phyloP scores from a whole-genome alignment of 148 eudicot species.

The Talinum fruticosum region DNA sequence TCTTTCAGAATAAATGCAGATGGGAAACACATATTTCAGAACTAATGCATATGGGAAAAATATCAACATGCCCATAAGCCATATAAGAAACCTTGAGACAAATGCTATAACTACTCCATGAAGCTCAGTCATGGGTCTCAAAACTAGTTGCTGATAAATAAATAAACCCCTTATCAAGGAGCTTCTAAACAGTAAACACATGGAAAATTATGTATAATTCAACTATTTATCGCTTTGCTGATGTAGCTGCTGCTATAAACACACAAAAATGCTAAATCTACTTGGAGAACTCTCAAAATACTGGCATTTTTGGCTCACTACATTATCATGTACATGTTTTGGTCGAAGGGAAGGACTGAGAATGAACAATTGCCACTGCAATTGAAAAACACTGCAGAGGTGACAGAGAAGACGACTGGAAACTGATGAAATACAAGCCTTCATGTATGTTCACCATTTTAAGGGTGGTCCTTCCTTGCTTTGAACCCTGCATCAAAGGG shows the following conservation, averaged over 20 bases:
- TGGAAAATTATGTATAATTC: slow-evolving; percentile 20
- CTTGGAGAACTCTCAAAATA: not conserved
- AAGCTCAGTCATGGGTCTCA: not conserved
- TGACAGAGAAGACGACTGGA: slow-evolving; percentile 48
- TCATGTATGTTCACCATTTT: slow-evolving; percentile 64
- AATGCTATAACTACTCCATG: not conserved
- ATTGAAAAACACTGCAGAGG: slow-evolving; percentile 67
- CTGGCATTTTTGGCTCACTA: slow-evolving; percentile 3
- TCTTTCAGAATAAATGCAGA: too few relatives aligned
- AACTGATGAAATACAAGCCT: slow-evolving; percentile 54
- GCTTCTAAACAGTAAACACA: slow-evolving; percentile 3
- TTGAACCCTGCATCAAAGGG: slow-evolving; percentile 46
- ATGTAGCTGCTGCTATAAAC: slow-evolving; percentile 23
- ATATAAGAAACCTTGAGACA: not conserved
- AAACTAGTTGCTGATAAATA: not conserved
- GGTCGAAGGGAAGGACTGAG: slow-evolving; percentile 47
- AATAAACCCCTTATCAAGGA: not conserved
- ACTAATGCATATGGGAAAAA: too few relatives aligned
- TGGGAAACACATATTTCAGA: too few relatives aligned
- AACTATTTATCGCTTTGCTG: slow-evolving; percentile 16
- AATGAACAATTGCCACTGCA: slow-evolving; percentile 66
- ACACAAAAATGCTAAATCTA: slow-evolving; percentile 26
- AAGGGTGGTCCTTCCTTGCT: slow-evolving; percentile 40
- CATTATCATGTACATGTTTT: slow-evolving; percentile 40
- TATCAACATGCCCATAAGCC: too few relatives aligned